Percentiles rank a stretch among this genome's conserved stretches.
phyloP scores from a whole-genome alignment of 2,329 filamentous ascomycete species.

The Exophiala aquamarina region DNA sequence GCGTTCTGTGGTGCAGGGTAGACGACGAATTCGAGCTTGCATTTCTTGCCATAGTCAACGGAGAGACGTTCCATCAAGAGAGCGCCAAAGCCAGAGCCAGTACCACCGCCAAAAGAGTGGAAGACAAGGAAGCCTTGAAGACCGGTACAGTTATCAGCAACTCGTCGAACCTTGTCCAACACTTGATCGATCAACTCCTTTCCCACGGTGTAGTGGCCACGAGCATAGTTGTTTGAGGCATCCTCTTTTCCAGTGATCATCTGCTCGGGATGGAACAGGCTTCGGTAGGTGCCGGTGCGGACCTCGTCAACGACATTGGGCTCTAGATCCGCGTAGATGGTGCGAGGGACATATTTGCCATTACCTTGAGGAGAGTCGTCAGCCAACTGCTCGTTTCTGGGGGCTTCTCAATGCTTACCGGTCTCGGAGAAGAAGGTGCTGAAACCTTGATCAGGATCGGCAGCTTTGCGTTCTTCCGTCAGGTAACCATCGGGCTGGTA shows the following conservation, averaged over 20 bases:
- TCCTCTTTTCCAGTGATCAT: slow-evolving; percentile 99
- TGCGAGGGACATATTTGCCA: slow-evolving; percentile 98
- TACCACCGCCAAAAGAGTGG: slow-evolving; percentile 99
- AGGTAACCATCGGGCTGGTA: slow-evolving; percentile 93
- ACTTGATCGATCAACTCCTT: slow-evolving; percentile 99
- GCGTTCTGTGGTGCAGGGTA: slow-evolving; percentile 97
- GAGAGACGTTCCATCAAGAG: slow-evolving; percentile 96
- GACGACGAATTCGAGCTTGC: slow-evolving; percentile 99
- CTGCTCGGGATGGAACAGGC: slow-evolving; percentile 97
- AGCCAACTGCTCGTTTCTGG: slow-evolving; percentile 9
- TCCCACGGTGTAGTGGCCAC: slow-evolving; percentile 98
- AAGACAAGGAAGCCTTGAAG: slow-evolving; percentile 99
- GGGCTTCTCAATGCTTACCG: slow-evolving; percentile 59
- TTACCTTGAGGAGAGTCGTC: slow-evolving; percentile 62
- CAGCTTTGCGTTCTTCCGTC: slow-evolving; percentile 94
- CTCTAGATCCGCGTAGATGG: slow-evolving; percentile 99
- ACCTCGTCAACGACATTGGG: slow-evolving; percentile 99
- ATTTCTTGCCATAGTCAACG: slow-evolving; percentile 99
- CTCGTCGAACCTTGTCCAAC: slow-evolving; percentile 93
- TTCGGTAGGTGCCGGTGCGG: slow-evolving; percentile 93
- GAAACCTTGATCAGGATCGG: slow-evolving; percentile 94
- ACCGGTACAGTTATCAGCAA: slow-evolving; percentile 96
- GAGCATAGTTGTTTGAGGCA: slow-evolving; percentile 99
- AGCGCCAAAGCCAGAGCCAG: slow-evolving; percentile 96
- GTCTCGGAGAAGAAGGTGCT: slow-evolving; percentile 99